A percentile compares a stretch with the other conserved stretches of the same genome.
Evolutionary conservation across 176 grass and related monocot genomes (phyloP).

Genomic region (Musa itinerans): DNA sequence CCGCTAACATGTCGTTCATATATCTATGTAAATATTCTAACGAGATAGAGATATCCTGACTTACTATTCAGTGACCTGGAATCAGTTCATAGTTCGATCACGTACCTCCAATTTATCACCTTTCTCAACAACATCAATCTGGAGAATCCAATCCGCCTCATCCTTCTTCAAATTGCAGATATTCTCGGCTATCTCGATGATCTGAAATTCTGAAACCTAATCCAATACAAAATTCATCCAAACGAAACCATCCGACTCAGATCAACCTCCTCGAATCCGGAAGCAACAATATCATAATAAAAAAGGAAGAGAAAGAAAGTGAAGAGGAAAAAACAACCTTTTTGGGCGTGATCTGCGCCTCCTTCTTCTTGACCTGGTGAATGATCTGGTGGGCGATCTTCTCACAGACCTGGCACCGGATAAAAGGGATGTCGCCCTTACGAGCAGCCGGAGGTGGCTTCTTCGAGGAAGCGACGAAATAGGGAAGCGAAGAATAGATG

Average conservation of each 20-base stretch:
- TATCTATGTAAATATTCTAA: neutral
- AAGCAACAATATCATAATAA: neutral
- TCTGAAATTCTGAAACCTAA: constrained; percentile 86
- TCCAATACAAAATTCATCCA: constrained; percentile 1
- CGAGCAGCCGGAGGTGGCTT: constrained; percentile 52
- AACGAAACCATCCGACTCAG: constrained; percentile 1
- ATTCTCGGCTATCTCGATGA: constrained; percentile 94
- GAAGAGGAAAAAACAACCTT: constrained; percentile 35
- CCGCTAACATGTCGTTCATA: too few relatives aligned
- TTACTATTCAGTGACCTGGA: neutral
- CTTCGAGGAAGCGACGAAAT: constrained; percentile 27
- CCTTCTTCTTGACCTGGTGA: constrained; percentile 56
- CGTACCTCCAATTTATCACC: constrained; percentile 77
- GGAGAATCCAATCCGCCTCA: constrained; percentile 89
- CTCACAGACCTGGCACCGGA: constrained; percentile 91
- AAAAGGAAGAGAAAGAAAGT: neutral
- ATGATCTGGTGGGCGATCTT: constrained; percentile 82
- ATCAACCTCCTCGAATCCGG: neutral
- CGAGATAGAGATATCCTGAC: constrained; percentile 1
- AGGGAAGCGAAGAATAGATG: constrained; percentile 20
- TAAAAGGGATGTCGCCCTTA: constrained; percentile 81
- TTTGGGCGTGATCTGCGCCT: constrained; percentile 42
- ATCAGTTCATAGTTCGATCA: neutral
- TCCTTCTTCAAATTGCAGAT: constrained; percentile 98
- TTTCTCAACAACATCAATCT: constrained; percentile 89